Percentiles rank a stretch among this genome's conserved stretches.
Evolutionary conservation across 2,329 filamentous ascomycete genomes (phyloP).

Genomic region (Moelleriella libera): DNA sequence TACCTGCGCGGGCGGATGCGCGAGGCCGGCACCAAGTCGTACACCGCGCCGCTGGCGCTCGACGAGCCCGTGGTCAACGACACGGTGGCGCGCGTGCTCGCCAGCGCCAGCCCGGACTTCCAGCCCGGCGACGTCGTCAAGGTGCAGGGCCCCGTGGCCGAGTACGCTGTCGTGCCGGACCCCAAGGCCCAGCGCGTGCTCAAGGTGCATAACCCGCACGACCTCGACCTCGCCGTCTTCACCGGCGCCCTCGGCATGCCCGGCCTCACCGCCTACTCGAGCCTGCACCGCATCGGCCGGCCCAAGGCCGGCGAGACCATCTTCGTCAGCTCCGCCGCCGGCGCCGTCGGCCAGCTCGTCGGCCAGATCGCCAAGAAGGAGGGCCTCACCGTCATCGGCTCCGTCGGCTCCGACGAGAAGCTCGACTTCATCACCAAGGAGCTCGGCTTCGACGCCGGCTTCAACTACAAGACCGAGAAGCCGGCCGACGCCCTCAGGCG

Average conservation of each 20-base stretch:
- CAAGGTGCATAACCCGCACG: conserved; percentile 56
- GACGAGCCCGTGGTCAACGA: conserved; percentile 50
- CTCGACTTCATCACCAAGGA: conserved; percentile 46
- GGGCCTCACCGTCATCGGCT: conserved; percentile 66
- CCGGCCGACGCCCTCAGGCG: conserved; percentile 52
- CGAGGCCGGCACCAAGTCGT: conserved; percentile 47
- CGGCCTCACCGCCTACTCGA: conserved; percentile 57
- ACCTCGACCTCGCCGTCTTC: conserved; percentile 53
- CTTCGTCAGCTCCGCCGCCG: conserved; percentile 66
- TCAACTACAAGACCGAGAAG: conserved; percentile 82
- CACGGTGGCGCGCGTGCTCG: conserved; percentile 54
- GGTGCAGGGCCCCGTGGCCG: conserved; percentile 43
- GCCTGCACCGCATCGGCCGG: conserved; percentile 49
- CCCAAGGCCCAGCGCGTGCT: conserved; percentile 24
- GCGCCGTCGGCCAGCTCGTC: conserved; percentile 71
- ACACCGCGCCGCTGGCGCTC: conserved; percentile 33
- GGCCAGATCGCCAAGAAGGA: conserved; percentile 74
- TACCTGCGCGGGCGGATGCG: conserved; percentile 78
- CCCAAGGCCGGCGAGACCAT: conserved; percentile 59
- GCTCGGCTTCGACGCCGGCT: conserved; percentile 45
- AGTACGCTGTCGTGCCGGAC: conserved; percentile 49
- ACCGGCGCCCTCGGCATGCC: conserved; percentile 52
- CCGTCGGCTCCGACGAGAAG: conserved; percentile 69
- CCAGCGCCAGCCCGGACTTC: conserved; percentile 50
- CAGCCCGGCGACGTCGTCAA: conserved; percentile 52